phyloP scores from a whole-genome alignment of 257 asterid species.

The Scutellaria barbata region DNA sequence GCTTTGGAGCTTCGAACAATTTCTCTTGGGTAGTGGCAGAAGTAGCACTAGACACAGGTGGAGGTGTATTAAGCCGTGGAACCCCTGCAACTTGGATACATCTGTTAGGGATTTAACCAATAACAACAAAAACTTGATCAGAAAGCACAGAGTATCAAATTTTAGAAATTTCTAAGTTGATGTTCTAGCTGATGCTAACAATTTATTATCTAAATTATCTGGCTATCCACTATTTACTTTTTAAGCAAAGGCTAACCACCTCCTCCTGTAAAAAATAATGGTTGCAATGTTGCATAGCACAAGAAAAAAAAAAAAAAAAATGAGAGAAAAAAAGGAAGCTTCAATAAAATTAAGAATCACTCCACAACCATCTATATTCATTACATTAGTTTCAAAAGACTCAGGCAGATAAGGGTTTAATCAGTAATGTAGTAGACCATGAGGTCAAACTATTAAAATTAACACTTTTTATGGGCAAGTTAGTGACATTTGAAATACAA shows the following conservation, averaged over 20 bases:
- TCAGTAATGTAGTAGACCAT: constrained; percentile 24
- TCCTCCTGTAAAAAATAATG: background rate
- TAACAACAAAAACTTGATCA: constrained; percentile 11
- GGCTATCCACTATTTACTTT: constrained; percentile 17
- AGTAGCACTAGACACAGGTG: constrained; percentile 63
- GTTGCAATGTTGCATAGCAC: constrained; percentile 15
- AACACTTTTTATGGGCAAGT: constrained; percentile 2
- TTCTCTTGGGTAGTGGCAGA: constrained; percentile 54
- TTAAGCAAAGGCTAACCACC: constrained; percentile 16
- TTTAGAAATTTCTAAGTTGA: constrained; percentile 16
- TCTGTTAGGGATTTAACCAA: constrained; percentile 26
- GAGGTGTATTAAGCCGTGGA: constrained; percentile 98
- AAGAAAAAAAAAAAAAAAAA: background rate
- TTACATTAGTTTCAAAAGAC: constrained; percentile 20
- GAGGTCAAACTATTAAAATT: constrained; percentile 18
- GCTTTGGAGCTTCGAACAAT: constrained; percentile 75
- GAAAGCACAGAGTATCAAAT: background rate
- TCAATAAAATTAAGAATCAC: constrained; percentile 19
- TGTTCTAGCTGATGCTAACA: constrained; percentile 17
- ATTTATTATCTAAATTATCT: constrained; percentile 16
- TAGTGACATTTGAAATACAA: constrained; percentile 20
- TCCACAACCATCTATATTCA: constrained; percentile 28
- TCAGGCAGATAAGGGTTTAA: background rate
- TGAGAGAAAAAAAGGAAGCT: background rate
- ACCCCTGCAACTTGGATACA: constrained; percentile 66